phyloP scores from a whole-genome alignment of 306 rosid species.

The Fragaria iinumae region DNA sequence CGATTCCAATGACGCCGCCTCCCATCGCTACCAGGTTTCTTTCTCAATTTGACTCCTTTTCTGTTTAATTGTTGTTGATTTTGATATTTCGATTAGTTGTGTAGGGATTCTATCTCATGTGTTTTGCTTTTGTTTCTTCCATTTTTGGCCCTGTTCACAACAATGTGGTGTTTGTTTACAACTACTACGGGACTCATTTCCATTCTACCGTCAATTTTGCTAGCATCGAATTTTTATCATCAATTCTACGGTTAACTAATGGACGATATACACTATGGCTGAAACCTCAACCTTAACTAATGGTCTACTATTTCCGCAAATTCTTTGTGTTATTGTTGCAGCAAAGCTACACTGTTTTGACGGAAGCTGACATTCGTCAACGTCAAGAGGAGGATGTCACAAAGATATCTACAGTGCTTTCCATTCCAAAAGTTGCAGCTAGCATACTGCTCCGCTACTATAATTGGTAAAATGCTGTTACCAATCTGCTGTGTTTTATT shows the following conservation, averaged over 20 bases:
- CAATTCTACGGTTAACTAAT: not conserved
- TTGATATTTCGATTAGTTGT: constrained; percentile 4
- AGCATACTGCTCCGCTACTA: constrained; percentile 58
- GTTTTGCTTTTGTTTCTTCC: too few relatives aligned
- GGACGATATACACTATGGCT: not conserved
- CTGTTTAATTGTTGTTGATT: not conserved
- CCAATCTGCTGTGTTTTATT: not conserved
- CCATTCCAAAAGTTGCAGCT: constrained; percentile 53
- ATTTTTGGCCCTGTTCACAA: not conserved
- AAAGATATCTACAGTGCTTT: constrained; percentile 59
- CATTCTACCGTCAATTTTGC: not conserved
- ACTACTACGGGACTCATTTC: not conserved
- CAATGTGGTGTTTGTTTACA: not conserved
- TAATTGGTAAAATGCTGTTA: constrained; percentile 45
- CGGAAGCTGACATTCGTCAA: constrained; percentile 52
- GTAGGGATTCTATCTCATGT: not conserved
- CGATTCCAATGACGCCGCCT: constrained; percentile 48
- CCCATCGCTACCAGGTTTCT: constrained; percentile 46
- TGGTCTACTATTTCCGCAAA: not conserved
- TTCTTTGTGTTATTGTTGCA: constrained; percentile 26
- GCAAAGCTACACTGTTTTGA: constrained; percentile 56
- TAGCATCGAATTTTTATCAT: not conserved
- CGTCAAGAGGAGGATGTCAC: constrained; percentile 59
- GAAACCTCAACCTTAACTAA: too few relatives aligned
- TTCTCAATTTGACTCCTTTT: not conserved